These are phyloP conservation scores for Haematococcus lacustris DNA, from an alignment of 139 green algal genomes.

Conservation along the genomic window DNA sequence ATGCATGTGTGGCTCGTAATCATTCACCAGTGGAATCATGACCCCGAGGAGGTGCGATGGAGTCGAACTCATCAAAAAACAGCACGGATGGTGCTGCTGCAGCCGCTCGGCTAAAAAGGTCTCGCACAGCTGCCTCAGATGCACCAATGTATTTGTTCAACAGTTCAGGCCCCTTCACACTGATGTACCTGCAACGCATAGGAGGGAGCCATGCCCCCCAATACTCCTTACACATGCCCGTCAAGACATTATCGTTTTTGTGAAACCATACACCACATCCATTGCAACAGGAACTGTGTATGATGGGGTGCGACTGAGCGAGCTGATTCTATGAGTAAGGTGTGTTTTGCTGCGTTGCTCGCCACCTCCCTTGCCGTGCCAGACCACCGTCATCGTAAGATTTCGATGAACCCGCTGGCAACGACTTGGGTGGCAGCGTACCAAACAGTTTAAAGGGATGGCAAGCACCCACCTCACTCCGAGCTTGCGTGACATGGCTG, in stretches of 20 bases:
- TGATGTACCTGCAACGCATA: slow-evolving; percentile 16
- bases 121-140: slow-evolving; percentile 78
- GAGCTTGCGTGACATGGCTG: slow-evolving; percentile 8
- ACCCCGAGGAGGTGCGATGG: slow-evolving; percentile 86
- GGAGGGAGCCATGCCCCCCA: neutral
- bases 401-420: neutral
- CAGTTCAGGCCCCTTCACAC: slow-evolving; percentile 86
- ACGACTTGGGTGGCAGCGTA: too few species aligned
- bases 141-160: slow-evolving; percentile 99
- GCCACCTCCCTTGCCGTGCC: too few species aligned
- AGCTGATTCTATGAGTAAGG: neutral
- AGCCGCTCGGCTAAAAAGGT: slow-evolving; percentile 79
- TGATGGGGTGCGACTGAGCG: neutral
- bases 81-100: slow-evolving; percentile 88
- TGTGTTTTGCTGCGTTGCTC: too few species aligned
- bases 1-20: neutral
- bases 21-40: slow-evolving; percentile 77
- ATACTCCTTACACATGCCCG: neutral
- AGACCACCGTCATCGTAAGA: neutral
- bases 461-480: neutral
- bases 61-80: slow-evolving; percentile 99
- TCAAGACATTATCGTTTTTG: neutral
- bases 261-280: too few species aligned
- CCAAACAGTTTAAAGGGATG: neutral
- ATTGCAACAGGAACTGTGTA: too few species aligned